These are phyloP conservation scores for Phanerodontia chrysosporium DNA, from an alignment of 768 basidiomycete genomes.

Conservation along the genomic window DNA sequence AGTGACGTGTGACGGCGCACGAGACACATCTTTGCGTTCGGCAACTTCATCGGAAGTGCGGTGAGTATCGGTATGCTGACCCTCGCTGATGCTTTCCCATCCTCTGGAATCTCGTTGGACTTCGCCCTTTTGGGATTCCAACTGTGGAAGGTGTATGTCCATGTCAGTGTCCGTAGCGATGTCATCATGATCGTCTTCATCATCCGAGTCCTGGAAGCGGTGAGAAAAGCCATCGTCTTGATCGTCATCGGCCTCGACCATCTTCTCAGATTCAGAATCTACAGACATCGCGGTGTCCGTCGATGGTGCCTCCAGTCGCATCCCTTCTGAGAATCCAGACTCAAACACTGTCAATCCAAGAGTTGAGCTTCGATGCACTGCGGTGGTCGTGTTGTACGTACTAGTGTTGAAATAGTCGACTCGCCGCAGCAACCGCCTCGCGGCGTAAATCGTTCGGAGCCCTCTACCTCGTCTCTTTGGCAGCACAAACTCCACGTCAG, in stretches of 20 bases:
- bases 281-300: background rate
- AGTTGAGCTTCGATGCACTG: background rate
- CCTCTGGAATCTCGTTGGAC: background rate
- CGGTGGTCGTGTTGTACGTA: slow-evolving; percentile 25
- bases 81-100: too few relatives aligned
- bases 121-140: slow-evolving; percentile 3
- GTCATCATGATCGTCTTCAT: slow-evolving; percentile 51
- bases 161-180: slow-evolving; percentile 34
- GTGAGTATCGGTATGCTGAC: background rate
- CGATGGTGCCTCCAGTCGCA: slow-evolving; percentile 16
- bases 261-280: slow-evolving; percentile 13
- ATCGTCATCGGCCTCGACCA: slow-evolving; percentile 52
- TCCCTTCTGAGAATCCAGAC: slow-evolving; percentile 64
- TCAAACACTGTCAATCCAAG: slow-evolving; percentile 53
- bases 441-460: slow-evolving; percentile 54
- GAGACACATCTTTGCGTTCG: background rate
- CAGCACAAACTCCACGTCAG: slow-evolving; percentile 79
- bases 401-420: slow-evolving; percentile 79
- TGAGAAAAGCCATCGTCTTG: slow-evolving; percentile 39
- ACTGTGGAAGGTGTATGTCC: slow-evolving; percentile 12
- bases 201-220: slow-evolving; percentile 46
- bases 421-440: slow-evolving; percentile 59
- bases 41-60: background rate
- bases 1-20: background rate
- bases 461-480: slow-evolving; percentile 37